phyloP scores from a whole-genome alignment of 495 filamentous ascomycete genomes.

The Hypoxylon crocopeplum region DNA sequence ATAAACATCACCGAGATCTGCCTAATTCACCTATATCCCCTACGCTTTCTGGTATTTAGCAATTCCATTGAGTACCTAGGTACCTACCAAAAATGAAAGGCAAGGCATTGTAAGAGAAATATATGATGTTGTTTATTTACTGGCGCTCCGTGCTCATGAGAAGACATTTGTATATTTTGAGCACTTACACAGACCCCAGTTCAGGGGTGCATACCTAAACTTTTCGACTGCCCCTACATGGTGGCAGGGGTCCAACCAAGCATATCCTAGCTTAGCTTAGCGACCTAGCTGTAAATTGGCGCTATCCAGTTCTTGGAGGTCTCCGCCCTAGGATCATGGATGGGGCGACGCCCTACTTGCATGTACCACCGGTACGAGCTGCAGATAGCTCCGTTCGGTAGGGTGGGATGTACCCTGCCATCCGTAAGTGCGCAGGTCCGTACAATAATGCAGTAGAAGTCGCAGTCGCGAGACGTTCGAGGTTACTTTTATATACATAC shows the following conservation, averaged over 20 bases:
- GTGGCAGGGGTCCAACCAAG: conserved; percentile 10
- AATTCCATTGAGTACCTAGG: neutral
- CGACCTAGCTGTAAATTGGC: conserved; percentile 18
- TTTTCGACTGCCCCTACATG: neutral
- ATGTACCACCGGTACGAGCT: neutral
- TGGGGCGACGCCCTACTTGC: conserved; percentile 18
- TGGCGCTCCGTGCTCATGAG: neutral
- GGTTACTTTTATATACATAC: conserved; percentile 2
- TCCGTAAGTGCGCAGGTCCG: neutral
- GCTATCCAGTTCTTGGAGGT: conserved; percentile 3
- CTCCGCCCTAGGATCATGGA: conserved; percentile 7
- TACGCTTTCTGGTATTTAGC: neutral
- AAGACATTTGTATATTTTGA: no score
- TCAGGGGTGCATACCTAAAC: conserved; percentile 25
- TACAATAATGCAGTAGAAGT: conserved; percentile 13
- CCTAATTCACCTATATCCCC: conserved; percentile 1
- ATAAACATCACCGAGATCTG: neutral
- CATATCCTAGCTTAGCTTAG: conserved; percentile 12
- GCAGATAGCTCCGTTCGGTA: neutral
- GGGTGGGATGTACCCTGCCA: conserved; percentile 22
- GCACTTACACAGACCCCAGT: conserved; percentile 12
- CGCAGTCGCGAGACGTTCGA: conserved; percentile 28
- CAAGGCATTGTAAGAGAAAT: no score
- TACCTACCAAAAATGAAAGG: no score
- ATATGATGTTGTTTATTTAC: no score